Evolutionary conservation across 371 early-diverging fungal genomes (phyloP), one percentile per base, ranked within the genome.

Genomic region (Mortierella sp.): DNA sequence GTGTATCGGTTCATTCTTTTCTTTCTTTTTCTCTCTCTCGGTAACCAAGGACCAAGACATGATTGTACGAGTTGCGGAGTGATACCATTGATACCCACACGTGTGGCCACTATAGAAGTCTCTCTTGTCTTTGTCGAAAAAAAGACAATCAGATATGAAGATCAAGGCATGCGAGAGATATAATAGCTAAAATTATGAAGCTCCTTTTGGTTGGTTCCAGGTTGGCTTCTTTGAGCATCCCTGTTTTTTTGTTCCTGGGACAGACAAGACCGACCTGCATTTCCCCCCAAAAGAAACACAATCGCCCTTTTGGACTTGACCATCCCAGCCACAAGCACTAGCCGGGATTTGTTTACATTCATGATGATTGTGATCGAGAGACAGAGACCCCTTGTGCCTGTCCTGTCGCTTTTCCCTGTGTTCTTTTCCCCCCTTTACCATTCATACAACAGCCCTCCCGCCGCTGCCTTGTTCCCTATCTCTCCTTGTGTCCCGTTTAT

Each of bases 251-350:
- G 50, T 50, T n/a, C 50, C 50, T 50, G 50, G 24, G 24, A 50
- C 22, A 50, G n/a, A 48, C 0, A 22, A 34, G 48, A 48, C 48
- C 22, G 48, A 6, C n/a, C 5, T 48, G 14, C 16, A n/a, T 48
- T 16, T 48, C 48, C 19, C n/a, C 47, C 47, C 22, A 14, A 31
- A 2, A 31, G 55, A 29, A 29, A 31, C 34, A 19, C 61, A 61
- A 34, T n/a, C 61, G 61, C 61, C 61, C 61, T 61, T 61, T 61
- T 37, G 61, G 61, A 34, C 19, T 31, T 37, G 8, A 7, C 61
- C 16, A 34, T 19, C 16, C 53, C 50, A 50, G 50, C 50, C 50
- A 50, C 50, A 10, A 3, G 22, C 22, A 47, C n/a, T 47, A 19
- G n/a, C n/a, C n/a, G n/a, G n/a, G n/a, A n/a, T n/a, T n/a, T n/a